Conservation (phyloP, 371 early-diverging fungal species). For the Vairimorpha apis region DNA sequence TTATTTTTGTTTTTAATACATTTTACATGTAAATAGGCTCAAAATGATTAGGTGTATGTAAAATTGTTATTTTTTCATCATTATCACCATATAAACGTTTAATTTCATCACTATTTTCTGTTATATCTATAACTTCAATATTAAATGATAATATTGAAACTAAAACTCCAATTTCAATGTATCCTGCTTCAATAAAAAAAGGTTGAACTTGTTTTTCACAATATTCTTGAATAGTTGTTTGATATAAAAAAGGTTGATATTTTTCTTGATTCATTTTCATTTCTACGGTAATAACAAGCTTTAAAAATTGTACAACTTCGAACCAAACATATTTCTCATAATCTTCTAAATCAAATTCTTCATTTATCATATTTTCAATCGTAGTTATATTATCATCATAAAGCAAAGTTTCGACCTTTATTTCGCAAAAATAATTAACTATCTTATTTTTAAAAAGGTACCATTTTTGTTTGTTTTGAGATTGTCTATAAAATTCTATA, state of each 20-base stretch:
- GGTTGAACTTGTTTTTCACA: conserved; percentile 38
- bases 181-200: conserved; percentile 32
- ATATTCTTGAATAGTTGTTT: conserved; percentile 29
- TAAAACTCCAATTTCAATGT: conserved; percentile 35
- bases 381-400: conserved; percentile 21
- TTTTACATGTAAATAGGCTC: conserved; percentile 38
- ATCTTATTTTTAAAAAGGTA: not conserved
- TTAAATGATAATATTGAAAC: conserved; percentile 9
- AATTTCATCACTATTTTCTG: conserved; percentile 10
- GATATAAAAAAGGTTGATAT: conserved; percentile 33
- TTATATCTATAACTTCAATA: conserved; percentile 21
- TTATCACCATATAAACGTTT: conserved; percentile 1
- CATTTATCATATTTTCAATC: not conserved
- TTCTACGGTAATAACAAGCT: conserved; percentile 24
- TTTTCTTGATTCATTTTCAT: conserved; percentile 23
- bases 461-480: not conserved
- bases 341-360: conserved; percentile 6
- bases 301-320: conserved; percentile 19
- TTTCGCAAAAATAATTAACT: not conserved
- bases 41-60: conserved; percentile 40
- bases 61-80: not conserved
- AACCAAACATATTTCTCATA: not conserved
- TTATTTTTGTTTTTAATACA: too few species aligned
- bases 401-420: conserved; percentile 9
- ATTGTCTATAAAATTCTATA: not conserved